Conservation (phyloP, 306 rosid species). For the Parietaria judaica region DNA sequence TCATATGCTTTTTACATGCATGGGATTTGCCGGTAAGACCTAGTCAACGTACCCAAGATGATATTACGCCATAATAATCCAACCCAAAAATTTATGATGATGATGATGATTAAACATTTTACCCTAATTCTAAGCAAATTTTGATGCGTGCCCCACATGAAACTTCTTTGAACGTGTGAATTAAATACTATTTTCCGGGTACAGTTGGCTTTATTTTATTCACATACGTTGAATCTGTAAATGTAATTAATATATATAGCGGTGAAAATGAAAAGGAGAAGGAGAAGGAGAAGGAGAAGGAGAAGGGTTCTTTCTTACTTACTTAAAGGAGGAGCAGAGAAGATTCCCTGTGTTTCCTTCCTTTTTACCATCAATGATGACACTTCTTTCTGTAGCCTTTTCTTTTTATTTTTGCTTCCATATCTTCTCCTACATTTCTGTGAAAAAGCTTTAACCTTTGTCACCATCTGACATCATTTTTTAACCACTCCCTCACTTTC, state of each 20-base stretch:
- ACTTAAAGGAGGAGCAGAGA: conserved; percentile 58
- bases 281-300: conserved; percentile 2
- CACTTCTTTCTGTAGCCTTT: conserved; percentile 58
- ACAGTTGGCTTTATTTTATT: no score
- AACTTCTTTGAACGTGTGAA: no score
- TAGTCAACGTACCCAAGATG: no score
- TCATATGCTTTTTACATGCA: no score
- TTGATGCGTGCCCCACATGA: no score
- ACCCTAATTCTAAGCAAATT: no score
- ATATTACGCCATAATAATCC: no score
- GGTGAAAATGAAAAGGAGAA: conserved; percentile 13
- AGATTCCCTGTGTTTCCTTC: conserved; percentile 61
- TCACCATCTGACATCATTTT: conserved; percentile 62
- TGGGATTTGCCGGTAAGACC: no score
- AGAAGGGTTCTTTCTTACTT: neutral
- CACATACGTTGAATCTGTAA: no score
- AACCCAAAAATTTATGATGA: no score
- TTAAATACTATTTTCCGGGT: no score
- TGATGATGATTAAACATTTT: no score
- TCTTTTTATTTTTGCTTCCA: conserved; percentile 40
- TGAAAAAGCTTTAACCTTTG: conserved; percentile 82
- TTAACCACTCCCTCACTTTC: conserved; percentile 32
- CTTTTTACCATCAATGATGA: conserved; percentile 74
- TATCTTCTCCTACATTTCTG: conserved; percentile 92
- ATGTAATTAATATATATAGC: conserved; percentile 10